These are phyloP conservation scores for Globisporangium acanthophoron DNA, from an alignment of 352 stramenopile species.

Conservation along the genomic window DNA sequence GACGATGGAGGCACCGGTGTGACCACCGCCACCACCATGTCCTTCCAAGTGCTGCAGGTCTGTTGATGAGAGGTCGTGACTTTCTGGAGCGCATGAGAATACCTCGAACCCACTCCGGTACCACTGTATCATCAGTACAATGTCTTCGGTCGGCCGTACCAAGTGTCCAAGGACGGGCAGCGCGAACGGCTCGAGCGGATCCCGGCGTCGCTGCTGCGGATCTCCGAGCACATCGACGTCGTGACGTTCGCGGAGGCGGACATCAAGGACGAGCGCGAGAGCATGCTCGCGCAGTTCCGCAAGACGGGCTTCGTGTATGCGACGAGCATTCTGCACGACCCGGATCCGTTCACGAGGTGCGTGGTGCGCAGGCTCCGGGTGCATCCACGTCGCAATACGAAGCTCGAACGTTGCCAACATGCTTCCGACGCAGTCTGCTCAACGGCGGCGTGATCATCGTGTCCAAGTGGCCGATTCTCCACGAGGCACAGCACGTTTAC, in stretches of 20 bases:
- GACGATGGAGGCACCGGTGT: not conserved
- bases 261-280: slow-evolving; percentile 35
- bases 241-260: slow-evolving; percentile 78
- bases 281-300: slow-evolving; percentile 60
- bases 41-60: slow-evolving; percentile 60
- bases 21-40: slow-evolving; percentile 18
- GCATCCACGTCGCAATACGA: not conserved
- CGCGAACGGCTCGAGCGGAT: slow-evolving; percentile 55
- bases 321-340: slow-evolving; percentile 67
- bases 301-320: slow-evolving; percentile 49
- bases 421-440: slow-evolving; percentile 30
- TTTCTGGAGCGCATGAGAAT: no score
- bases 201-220: slow-evolving; percentile 34
- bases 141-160: slow-evolving; percentile 61
- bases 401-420: not conserved
- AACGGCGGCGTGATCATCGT: slow-evolving; percentile 80
- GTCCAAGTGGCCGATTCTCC: slow-evolving; percentile 75
- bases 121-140: slow-evolving; percentile 57
- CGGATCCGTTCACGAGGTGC: slow-evolving; percentile 71
- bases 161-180: slow-evolving; percentile 73
- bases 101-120: not conserved
- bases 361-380: not conserved
- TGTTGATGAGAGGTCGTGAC: no score
- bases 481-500: slow-evolving; percentile 78
- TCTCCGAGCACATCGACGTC: slow-evolving; percentile 57